Base-by-base conservation (phyloP, 805 yeast species). In the Metschnikowia borealis region DNA sequence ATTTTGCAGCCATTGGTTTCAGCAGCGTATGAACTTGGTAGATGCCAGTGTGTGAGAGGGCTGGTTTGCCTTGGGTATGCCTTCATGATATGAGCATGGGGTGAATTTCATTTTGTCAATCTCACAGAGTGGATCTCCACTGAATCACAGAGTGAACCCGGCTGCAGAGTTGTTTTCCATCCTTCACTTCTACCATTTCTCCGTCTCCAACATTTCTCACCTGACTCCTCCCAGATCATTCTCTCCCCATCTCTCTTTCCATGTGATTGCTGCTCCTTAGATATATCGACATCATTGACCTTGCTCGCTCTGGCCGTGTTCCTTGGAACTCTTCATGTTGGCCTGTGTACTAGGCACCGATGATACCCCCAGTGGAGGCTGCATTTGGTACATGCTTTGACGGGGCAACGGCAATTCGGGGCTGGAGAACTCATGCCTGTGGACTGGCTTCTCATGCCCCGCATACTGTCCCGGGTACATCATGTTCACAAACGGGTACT, bases 401-500 rank as follows among this genome's bases (percentile, higher is more conserved):
- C 23, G 45, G 20, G 18, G 38, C 38, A 42, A 20, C 6, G 45
- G 38, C 29, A 33, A 5, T 14, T 42, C 45, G 31, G 17, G 6
- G 15, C 34, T 20, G 7, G 43, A 13, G 14, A 5, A 42, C 5
- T 33, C 45, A 20, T 32, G 38, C 38, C 45, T 37, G 14, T 20
- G 38, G 6, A 34, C 31, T 5, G 45, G 38, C 45, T 33, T 42
- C 8, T 42, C 45, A 5, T 26, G 43, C 34, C 43, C 43, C 3
- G 43, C 10, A n/a, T 42, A 42, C 20, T 15, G 45, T 11, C 32
- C 20, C 4, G 45, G 31, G 45, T 42, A 49, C 45, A 49, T 39
- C 20, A 41, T 20, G 33, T 43, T 35, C 46, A 49, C 37, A n/a
- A 44, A 49, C 13, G 51, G 48, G 29, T 44, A 49, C 31, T 38